Evolutionary conservation across 208 protist genomes (phyloP), one percentile per base, ranked within the genome.

Genomic region (Trypanosomatidae sp.): DNA sequence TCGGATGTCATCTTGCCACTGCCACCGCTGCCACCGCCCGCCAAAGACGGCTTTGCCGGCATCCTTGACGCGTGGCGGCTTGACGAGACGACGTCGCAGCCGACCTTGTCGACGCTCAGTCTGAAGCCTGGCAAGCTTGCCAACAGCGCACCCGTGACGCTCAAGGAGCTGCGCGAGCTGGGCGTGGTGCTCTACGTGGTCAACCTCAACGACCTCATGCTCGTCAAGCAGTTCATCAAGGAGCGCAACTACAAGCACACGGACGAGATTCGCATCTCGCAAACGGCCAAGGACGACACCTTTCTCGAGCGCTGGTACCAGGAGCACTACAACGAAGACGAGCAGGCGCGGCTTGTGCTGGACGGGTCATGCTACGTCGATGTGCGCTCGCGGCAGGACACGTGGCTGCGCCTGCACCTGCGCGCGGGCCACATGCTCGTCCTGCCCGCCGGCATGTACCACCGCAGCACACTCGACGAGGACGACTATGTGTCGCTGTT

Each of bases 261-360:
- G 3, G 87, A 92, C 50, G 80, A 92, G 51, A 52, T 82, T 7
- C 56, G 63, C 13, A 42, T 95, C 21, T 90, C 80, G n/a, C 83
- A 95, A 53, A 92, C 83, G 2, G 68, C 67, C 19, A 92, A 92
- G 48, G 87, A 95, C 49, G 84, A 94, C 18, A 59, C 48, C 35
- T 89, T 80, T 45, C 49, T 96, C 16, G 70, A 87, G 32, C 71
- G 76, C n/a, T 96, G 83, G 79, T 96, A 80, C 50, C 71, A 88
- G 43, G 90, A 96, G 62, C 92, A 97, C 57, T 85, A 88, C 55
- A 85, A 92, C 42, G 88, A 95, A 38, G 89, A 96, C 56, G 90
- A 97, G 54, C 79, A 97, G 52, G 57, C 96, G 21, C 82, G 90
- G 7, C 65, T 93, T 25, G 61, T 94, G 2, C 66, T 79, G 27